Percentiles rank a stretch among this genome's conserved stretches.
Conservation (phyloP, 352 stramenopile species). For the Blastocystis hominis region DNA sequence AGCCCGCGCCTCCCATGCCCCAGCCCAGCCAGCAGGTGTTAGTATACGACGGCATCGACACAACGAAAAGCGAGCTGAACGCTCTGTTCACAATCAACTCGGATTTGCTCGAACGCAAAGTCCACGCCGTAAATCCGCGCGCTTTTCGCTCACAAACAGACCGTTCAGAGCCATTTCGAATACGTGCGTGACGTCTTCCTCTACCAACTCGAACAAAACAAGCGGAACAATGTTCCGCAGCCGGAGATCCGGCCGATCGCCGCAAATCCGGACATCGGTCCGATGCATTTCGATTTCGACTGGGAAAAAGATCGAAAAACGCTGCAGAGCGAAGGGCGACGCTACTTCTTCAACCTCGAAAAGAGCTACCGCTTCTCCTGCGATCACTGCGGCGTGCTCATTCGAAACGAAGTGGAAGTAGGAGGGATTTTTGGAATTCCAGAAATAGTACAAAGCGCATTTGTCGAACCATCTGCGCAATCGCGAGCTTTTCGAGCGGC, state of each 20-base stretch:
- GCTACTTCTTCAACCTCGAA: neutral
- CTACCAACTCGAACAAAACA: constrained; percentile 45
- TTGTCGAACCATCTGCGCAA: neutral
- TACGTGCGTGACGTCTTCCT: constrained; percentile 7
- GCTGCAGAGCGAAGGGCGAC: neutral
- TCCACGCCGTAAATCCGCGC: neutral
- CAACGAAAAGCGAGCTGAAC: constrained; percentile 27
- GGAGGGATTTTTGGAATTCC: neutral
- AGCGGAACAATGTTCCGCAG: neutral
- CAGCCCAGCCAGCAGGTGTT: neutral
- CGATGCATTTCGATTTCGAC: constrained; percentile 19
- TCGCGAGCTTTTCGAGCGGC: constrained; percentile 2
- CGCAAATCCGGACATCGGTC: neutral
- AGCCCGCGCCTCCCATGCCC: neutral
- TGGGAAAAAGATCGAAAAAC: constrained; percentile 2
- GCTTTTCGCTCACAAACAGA: neutral
- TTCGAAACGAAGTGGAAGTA: constrained; percentile 28
- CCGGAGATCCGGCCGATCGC: neutral
- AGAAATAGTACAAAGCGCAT: constrained; percentile 14
- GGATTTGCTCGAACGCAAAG: neutral
- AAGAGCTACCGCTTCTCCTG: neutral
- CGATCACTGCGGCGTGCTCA: neutral
- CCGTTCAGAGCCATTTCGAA: constrained; percentile 8
- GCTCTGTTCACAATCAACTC: constrained; percentile 25
- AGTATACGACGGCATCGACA: neutral